These are phyloP conservation scores for Aspergillus biplanus DNA, from an alignment of 495 filamentous ascomycete species.

Conservation along the genomic window DNA sequence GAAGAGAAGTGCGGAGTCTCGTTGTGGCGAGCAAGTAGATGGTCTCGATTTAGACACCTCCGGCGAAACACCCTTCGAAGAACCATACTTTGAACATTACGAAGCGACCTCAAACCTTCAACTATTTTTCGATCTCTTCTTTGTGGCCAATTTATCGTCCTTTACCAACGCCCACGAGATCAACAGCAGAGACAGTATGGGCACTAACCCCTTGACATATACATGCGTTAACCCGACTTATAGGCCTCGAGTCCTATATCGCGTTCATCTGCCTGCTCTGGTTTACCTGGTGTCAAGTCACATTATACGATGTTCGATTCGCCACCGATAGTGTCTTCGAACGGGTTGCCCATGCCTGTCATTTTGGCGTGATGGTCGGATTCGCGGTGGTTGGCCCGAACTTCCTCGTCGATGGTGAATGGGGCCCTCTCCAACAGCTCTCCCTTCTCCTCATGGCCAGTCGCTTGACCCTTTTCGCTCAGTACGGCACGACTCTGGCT, in stretches of 20 bases:
- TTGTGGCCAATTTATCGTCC: constrained; percentile 6
- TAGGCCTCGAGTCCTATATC: constrained; percentile 7
- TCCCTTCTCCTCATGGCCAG: constrained; percentile 8
- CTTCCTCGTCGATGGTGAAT: background rate
- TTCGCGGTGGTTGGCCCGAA: constrained; percentile 1
- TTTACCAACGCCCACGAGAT: constrained; percentile 12
- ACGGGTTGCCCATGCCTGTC: constrained; percentile 7
- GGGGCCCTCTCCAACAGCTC: constrained; percentile 5
- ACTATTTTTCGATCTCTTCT: constrained; percentile 13
- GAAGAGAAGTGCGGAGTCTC: background rate
- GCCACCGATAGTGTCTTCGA: constrained; percentile 11
- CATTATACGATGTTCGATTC: constrained; percentile 12
- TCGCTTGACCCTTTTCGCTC: background rate
- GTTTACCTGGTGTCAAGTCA: constrained; percentile 13
- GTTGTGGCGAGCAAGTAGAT: background rate
- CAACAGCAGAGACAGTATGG: constrained; percentile 12
- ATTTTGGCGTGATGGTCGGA: constrained; percentile 13
- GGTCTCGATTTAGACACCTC: background rate
- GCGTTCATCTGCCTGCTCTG: constrained; percentile 4
- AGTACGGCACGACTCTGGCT: constrained; percentile 2
- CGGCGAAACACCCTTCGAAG: constrained; percentile 7
- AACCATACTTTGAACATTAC: constrained; percentile 11
- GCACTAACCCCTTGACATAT: background rate
- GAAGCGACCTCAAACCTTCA: constrained; percentile 12
- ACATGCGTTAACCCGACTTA: background rate